Conservation (phyloP, 2,329 filamentous ascomycete genomes). For the Penicillium sp. region DNA sequence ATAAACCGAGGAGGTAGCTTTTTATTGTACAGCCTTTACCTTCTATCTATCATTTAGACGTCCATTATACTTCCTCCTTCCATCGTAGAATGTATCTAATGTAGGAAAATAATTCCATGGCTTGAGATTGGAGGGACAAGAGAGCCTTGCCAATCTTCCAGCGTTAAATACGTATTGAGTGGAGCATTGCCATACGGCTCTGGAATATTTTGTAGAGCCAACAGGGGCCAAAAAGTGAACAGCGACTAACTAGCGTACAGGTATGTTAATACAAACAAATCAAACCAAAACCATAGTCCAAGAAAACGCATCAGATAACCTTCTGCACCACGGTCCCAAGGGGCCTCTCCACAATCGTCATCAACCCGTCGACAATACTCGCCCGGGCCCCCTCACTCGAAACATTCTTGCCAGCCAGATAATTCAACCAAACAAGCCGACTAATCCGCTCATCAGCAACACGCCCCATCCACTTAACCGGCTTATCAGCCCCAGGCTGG, state of each 20-base stretch:
- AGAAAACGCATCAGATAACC: conserved; percentile 46
- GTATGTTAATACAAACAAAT: not conserved
- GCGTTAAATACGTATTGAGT: conserved; percentile 2
- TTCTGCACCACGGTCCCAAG: conserved; percentile 82
- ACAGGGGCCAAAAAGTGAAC: not conserved
- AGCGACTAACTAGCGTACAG: conserved; percentile 5
- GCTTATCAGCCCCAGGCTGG: conserved; percentile 48
- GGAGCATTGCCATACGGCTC: not conserved
- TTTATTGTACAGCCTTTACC: conserved; percentile 1
- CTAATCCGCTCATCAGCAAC: conserved; percentile 78
- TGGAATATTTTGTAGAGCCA: not conserved
- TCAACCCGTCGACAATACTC: conserved; percentile 81
- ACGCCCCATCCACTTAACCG: conserved; percentile 61
- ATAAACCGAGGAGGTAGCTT: not conserved
- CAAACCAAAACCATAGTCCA: not conserved
- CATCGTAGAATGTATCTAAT: not conserved
- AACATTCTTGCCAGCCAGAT: conserved; percentile 80
- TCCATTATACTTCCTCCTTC: not conserved
- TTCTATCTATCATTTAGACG: not conserved
- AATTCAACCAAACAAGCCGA: conserved; percentile 82
- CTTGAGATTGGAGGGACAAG: not conserved
- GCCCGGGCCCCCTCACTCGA: conserved; percentile 77
- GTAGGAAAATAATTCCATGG: not conserved
- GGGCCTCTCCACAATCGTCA: conserved; percentile 83
- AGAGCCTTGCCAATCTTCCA: not conserved